Evolutionary conservation across 1,284 basidiomycete species (phyloP), one percentile per base, ranked within the genome.

Genomic region (Trametes hirsuta): DNA sequence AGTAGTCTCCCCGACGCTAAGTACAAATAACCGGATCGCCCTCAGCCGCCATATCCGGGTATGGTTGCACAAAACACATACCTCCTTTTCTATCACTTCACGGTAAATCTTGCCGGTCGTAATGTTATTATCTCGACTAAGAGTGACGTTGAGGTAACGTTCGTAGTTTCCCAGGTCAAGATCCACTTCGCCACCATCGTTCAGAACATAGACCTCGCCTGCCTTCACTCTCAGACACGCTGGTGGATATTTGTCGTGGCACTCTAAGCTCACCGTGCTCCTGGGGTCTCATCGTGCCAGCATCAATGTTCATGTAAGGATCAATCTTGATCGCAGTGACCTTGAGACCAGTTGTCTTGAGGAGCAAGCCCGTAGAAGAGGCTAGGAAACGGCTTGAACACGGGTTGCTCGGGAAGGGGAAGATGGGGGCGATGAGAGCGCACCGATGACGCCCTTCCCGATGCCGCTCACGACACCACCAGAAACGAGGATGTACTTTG

Each of bases 291-390:
- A 99, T 99, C 35, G 97, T 98, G 45, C 97, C 97, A 39, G 97
- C 97, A 84, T 99, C 97, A 71, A 99, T 98, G 81, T 99, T 99
- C 96, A 99, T 98, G 75, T 99, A 99, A 22, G 97, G 97, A 76
- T 99, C 97, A 70, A 99, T 98, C 81, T 99, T 99, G 83, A 99
- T 98, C 25, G 97, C 93, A 2, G 97, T 99, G 71, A 98, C 97
- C 77, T 95, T 97, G 66, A 97, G 83, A 47, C 97, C 97, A 36
- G 91, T 88, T 49, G 94, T 98, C 81, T 98, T 98, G 75, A 99
- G 84, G 55, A 99, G 84, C 53, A 99, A 82, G 65, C 97, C 97
- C 15, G 97, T 98, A 62, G 96, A 98, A 44, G 97, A 99, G 69
- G 97, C 96, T 95, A 63, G 58, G 68, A 58, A 48, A 30, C 37